Evolutionary conservation across 805 yeast genomes (phyloP), one percentile per base, ranked within the genome.

Genomic region (Candida parachauliodes): DNA sequence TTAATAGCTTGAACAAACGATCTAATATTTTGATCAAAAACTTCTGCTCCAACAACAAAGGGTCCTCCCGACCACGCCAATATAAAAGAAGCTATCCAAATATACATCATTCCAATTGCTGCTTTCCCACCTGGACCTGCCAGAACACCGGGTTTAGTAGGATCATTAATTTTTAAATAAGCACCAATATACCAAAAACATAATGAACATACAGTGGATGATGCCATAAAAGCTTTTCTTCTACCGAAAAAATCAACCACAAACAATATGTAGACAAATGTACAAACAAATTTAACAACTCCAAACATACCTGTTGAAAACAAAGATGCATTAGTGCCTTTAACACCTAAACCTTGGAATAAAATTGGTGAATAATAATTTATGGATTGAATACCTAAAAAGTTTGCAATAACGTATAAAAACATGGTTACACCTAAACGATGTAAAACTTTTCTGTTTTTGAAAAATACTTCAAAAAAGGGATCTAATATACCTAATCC

Each of bases 301-400:
- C 79, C 81, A 18, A 77, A 55, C 25, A 74, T 55, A 17, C 78
- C 75, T 8, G 79, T 72, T 22, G 69, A 60, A 40, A 64, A 63
- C 26, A 65, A 50, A 10, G 64, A 51, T 28, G 66, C 53, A 37
- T 60, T 60, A 5, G 65, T 59, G 10, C 69, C 68, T 42, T 59
- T 55, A 8, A 52, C 48, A 36, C 67, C 61, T 36, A 69, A 68
- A 41, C 72, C 56, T 4, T 64, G 65, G 42, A 75, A 70, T 30
- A 76, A 54, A 35, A 72, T 75, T 2, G 81, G 74, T 26, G 81
- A 75, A 46, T 77, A 77, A 34, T 76, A 73, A 2, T 81, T 76
- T 31, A 77, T 58, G 6, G 79, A 68, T 45, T 69, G 70, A 24
- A 65, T 39, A 30, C 76, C 70, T 26, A 76, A 44, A 43, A 65